These are phyloP conservation scores for Rossbeevera mucosa DNA, from an alignment of 768 basidiomycete genomes.

Conservation along the genomic window DNA sequence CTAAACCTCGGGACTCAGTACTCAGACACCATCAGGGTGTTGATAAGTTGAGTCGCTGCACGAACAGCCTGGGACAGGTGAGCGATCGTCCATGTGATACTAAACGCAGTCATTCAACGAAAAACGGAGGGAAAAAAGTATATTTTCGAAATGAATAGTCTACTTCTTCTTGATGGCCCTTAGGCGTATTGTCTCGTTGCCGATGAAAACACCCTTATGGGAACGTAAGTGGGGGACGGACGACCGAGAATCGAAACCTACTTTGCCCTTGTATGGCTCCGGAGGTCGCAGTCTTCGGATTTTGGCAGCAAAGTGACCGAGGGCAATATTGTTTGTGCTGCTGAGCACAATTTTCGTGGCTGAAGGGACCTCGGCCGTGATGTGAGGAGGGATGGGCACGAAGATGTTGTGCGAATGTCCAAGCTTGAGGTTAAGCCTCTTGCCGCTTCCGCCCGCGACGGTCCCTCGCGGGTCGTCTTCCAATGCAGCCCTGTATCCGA, in stretches of 20 bases:
- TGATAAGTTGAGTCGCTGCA: too few species aligned
- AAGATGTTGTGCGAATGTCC: constrained; percentile 87
- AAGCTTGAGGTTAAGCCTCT: constrained; percentile 84
- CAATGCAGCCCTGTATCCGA: constrained; percentile 86
- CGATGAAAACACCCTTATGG: constrained; percentile 84
- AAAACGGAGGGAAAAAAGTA: background rate
- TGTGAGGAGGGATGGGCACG: constrained; percentile 76
- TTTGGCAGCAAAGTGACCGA: constrained; percentile 86
- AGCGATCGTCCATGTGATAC: background rate
- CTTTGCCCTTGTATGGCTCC: constrained; percentile 98
- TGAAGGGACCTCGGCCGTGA: constrained; percentile 73
- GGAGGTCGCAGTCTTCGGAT: constrained; percentile 83
- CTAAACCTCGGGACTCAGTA: too few species aligned
- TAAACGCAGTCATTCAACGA: background rate
- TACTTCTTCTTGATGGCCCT: constrained; percentile 97
- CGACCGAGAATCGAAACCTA: constrained; percentile 35
- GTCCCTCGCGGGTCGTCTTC: constrained; percentile 74
- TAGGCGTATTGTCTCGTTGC: constrained; percentile 86
- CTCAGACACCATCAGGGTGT: too few species aligned
- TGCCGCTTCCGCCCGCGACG: constrained; percentile 51
- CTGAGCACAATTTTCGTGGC: constrained; percentile 80
- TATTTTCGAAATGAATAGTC: constrained; percentile 21
- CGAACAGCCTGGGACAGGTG: too few species aligned
- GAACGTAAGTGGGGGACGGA: constrained; percentile 2
- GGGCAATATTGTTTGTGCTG: constrained; percentile 82